Base-by-base conservation (phyloP, 768 basidiomycete genomes). In the Suillus tomentosus region DNA sequence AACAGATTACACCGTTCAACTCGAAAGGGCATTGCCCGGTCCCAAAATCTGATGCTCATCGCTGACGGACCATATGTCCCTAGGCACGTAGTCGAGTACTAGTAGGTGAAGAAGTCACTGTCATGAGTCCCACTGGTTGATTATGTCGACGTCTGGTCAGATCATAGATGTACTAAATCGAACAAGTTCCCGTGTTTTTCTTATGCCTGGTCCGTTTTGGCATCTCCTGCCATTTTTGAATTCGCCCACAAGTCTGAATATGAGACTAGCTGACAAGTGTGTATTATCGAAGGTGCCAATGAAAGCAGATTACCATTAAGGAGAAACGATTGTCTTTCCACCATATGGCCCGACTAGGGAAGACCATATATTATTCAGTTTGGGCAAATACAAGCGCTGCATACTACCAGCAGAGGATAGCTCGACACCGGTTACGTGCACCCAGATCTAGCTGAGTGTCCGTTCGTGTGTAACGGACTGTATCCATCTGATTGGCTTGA, bases 321-420 rank as follows among this genome's bases (percentile, higher is more conserved):
- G 19, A 45, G 45, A 9, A n/a, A 45, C n/a, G 19, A 43, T 17
- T 11, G 19, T 45, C n/a, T 45, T 45, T 8, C 19, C 9, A 4
- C 4, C 9, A n/a, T n/a, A 45, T 45, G 45, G 45, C n/a, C 10
- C 11, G 45, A n/a, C n/a, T 45, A 45, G 45, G 45, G 45, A 10
- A 45, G 45, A 45, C n/a, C 19, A 77, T 76, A 22, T 76, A 80
- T 48, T 88, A 87, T 79, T 83, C 89, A 70, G 80, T 89, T 2
- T 90, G 87, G 86, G 86, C 85, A 14, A 87, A 89, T 72, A 84
- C 87, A 7, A 87, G 86, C 15, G 84, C 87, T 5, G 81, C 85
- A 11, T 87, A 86, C 73, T 37, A 10, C 31, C 31, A 37, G 36
- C 36, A 10, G 36, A 37, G 31, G 5, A 31, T 31, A 31, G 31